Base-by-base conservation (phyloP, 768 basidiomycete species). In the Kwoniella pini region DNA sequence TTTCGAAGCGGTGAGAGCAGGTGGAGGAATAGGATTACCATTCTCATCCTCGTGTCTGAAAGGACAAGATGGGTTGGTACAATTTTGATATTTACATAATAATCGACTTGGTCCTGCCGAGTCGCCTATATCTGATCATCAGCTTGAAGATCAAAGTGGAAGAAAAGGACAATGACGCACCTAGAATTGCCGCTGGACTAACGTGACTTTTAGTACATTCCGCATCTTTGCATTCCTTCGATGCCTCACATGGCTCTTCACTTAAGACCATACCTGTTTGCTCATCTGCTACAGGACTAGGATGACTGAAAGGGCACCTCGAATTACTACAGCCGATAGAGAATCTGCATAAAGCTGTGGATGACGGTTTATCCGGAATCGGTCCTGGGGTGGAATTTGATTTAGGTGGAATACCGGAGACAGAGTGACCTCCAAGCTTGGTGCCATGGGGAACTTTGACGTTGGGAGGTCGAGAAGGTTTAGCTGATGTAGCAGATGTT, bases 181-280 rank as follows among this genome's bases (percentile, higher is more conserved):
- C 85, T 63, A 86, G 84, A 15, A 86, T 81, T 38, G 85, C 86
- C 15, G 93, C 90, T 11, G 92, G 91, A 70, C 91, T 93, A 60
- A 92, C 88, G 77, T 97, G 93, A 22, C 86, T 86, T 76, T 91
- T 91, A 58, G 88, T 85, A 77, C 93, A 97, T 78, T 97, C 95
- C 75, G 90, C 87, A 78, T 99, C 92, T 72, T 89, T 87, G 79
- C 96, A 99, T 45, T 88, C 82, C 74, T 87, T 88, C 17, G 90
- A 90, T 49, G 87, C 85, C 70, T 93, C 90, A 78, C 96, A 99
- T 19, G 91, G 82, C 58, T 98, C 95, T 58, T 90, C 92, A 69
- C 90, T 95, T 57, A 99, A 82, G 1, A 98, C 96, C 64, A 99
- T 84, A 9, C 94, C 96, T 70, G 89, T 93, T 80, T 95, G 92